Conservation (phyloP, 768 basidiomycete genomes). For the Boletus fagicola region DNA sequence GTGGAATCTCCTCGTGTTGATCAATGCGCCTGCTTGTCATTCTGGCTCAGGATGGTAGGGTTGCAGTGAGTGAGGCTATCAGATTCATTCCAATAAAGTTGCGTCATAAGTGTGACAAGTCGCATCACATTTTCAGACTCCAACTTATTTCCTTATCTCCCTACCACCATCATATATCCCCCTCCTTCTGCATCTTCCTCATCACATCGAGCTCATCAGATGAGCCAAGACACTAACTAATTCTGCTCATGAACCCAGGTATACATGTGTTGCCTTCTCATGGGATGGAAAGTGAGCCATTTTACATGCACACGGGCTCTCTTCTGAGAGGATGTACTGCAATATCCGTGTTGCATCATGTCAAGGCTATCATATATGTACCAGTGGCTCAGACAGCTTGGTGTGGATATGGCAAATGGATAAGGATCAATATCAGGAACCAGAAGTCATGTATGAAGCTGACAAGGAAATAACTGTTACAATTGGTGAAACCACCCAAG, state of each 20-base stretch:
- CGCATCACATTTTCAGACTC: too few species aligned
- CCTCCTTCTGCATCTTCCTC: too few species aligned
- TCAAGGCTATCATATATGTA: slow-evolving; percentile 60
- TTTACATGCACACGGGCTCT: not conserved
- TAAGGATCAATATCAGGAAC: slow-evolving; percentile 63
- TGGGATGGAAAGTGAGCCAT: slow-evolving; percentile 69
- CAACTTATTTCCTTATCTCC: too few species aligned
- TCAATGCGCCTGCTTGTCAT: not conserved
- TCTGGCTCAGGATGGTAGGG: slow-evolving; percentile 10
- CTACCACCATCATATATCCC: too few species aligned
- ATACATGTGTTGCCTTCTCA: slow-evolving; percentile 72
- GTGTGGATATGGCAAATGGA: slow-evolving; percentile 73
- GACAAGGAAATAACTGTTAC: slow-evolving; percentile 64
- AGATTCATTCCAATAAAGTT: not conserved
- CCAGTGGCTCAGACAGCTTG: slow-evolving; percentile 70
- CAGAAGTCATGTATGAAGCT: slow-evolving; percentile 61
- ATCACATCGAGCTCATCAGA: too few species aligned
- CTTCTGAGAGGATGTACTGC: slow-evolving; percentile 14
- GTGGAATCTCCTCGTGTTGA: slow-evolving; percentile 26
- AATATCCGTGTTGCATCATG: slow-evolving; percentile 18
- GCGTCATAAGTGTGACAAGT: too few species aligned
- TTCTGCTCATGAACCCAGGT: slow-evolving; percentile 44
- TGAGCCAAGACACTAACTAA: slow-evolving; percentile 32
- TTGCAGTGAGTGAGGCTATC: not conserved
- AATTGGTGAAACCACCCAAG: too few species aligned